Conservation (phyloP, 371 early-diverging fungal genomes). For the Mortierella sp. region DNA sequence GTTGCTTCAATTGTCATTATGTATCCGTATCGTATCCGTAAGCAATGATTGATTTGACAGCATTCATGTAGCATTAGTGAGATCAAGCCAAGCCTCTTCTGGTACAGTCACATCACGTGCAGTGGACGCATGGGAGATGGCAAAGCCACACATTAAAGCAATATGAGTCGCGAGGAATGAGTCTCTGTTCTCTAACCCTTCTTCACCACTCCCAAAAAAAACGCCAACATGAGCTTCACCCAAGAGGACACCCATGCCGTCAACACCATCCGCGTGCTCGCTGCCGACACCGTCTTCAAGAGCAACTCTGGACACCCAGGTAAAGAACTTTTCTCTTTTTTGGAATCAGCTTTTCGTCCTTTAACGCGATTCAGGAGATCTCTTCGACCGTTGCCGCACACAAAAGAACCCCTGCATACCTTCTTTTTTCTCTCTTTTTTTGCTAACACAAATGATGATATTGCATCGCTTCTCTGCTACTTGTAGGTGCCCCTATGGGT, state of each 20-base stretch:
- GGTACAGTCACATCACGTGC: neutral
- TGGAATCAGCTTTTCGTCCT: neutral
- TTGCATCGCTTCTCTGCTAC: neutral
- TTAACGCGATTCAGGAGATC: neutral
- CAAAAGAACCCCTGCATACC: neutral
- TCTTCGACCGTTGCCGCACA: neutral
- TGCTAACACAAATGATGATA: neutral
- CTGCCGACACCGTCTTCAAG: conserved; percentile 96
- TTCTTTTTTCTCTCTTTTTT: neutral
- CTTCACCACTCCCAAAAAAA: neutral
- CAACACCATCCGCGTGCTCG: conserved; percentile 95
- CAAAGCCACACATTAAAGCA: neutral
- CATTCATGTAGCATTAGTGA: too few relatives aligned
- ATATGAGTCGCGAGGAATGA: neutral
- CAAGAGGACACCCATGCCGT: conserved; percentile 79
- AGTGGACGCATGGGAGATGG: neutral
- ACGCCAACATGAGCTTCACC: conserved; percentile 62
- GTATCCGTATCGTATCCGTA: neutral
- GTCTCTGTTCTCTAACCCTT: neutral
- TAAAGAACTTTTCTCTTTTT: conserved; percentile 33
- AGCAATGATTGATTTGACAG: neutral
- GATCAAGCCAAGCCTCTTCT: neutral
- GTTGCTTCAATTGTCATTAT: neutral
- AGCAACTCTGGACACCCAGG: conserved; percentile 99
- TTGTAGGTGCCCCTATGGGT: conserved; percentile 95